A percentile compares a stretch with the other conserved stretches of the same genome.
Conservation (phyloP, 2,329 filamentous ascomycete species). For the Colletotrichum sp. region DNA sequence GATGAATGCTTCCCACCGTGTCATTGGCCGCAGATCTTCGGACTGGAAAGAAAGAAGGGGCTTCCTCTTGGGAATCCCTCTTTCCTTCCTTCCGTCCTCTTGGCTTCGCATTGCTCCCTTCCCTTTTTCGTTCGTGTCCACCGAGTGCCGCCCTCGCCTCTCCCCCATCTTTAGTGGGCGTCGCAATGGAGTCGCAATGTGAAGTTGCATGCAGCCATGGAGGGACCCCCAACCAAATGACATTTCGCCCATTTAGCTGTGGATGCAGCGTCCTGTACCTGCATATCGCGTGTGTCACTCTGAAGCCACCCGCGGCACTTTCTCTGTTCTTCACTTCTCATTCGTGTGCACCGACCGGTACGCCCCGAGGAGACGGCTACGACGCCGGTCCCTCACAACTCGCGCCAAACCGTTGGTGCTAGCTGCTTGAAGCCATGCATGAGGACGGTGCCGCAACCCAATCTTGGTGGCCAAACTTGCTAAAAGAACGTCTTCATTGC, state of each 20-base stretch:
- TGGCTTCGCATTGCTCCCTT: neutral
- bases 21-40: slow-evolving; percentile 14
- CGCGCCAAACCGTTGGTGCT: slow-evolving; percentile 17
- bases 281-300: slow-evolving; percentile 14
- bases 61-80: neutral
- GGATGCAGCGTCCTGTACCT: slow-evolving; percentile 10
- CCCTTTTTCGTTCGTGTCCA: neutral
- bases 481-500: neutral
- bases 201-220: neutral
- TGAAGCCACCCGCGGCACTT: slow-evolving; percentile 17
- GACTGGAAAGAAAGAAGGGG: neutral
- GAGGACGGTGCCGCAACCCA: neutral
- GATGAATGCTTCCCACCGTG: neutral
- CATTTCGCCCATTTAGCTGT: neutral
- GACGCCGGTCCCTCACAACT: neutral
- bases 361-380: slow-evolving; percentile 1
- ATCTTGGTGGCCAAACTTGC: neutral
- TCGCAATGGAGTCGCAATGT: neutral
- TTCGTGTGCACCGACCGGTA: neutral
- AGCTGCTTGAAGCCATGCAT: neutral
- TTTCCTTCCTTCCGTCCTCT: neutral
- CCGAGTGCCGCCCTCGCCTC: neutral
- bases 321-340: neutral
- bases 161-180: neutral
- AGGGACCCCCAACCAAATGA: neutral